Base-by-base conservation (phyloP, 495 filamentous ascomycete genomes). In the Aspergillus campestris region DNA sequence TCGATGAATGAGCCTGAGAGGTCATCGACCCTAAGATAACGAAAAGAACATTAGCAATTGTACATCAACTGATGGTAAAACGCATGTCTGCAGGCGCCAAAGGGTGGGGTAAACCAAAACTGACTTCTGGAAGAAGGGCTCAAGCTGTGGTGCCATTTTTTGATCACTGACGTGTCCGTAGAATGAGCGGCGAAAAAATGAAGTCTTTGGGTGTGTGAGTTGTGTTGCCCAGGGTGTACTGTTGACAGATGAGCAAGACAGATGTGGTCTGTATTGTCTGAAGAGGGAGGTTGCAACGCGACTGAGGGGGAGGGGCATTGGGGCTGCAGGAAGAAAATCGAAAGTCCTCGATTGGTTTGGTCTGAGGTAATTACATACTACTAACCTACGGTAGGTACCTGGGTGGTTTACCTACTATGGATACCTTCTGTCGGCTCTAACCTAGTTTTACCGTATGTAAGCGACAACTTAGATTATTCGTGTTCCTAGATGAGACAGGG, bases 1-100 rank as follows among this genome's bases (percentile, higher is more conserved):
- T 95, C 83, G 60, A 97, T 95, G 74, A 97, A 98, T 53, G 74
- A 66, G 51, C 81, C 81, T 18, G 86, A 78, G 57, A 94, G 71
- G 49, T 62, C 63, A 66, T 98, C 90, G 40, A 98, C 92, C 64
- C 79, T 82, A 47, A 40, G 37, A 55, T 33, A 50, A 48, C 11
- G 14, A 42, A 15, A 31, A 31, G 31, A 34, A 34, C 6, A 8
- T 27, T 28, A 43, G 51, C 18, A 51, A 40, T 34, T 12, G 41
- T 29, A 35, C 6, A 32, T 14, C 6, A 12, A 14, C 13, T 32
- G 8, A 15, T 3, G 8, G 15, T 15, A 12, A 14, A 15, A 15
- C 6, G 10, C 28, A 24, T 4, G 18, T 24, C 18, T 24, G 18
- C 18, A 24, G 18, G 18, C 18, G 18, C 2, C 18, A 24, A 24